Evolutionary conservation across 176 grass and related monocot species (phyloP).

Genomic region (Zea luxurians): DNA sequence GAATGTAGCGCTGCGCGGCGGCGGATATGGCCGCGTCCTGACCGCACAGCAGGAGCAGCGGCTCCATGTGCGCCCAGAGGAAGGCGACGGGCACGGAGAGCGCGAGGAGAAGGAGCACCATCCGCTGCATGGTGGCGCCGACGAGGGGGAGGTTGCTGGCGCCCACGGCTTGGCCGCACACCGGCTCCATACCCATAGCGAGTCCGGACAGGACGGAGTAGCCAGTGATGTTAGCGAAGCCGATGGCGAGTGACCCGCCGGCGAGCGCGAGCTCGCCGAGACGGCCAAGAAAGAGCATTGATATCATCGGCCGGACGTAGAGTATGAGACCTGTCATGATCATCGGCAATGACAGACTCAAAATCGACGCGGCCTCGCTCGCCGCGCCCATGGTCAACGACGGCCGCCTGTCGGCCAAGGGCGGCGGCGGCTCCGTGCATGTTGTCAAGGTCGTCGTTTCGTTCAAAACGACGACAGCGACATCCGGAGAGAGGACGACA

Average conservation of each 20-base stretch:
- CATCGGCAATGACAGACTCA: slow-evolving; percentile 73
- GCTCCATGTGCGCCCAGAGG: slow-evolving; percentile 77
- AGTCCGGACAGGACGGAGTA: slow-evolving; percentile 88
- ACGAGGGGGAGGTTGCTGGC: slow-evolving; percentile 63
- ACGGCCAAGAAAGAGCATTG: slow-evolving; percentile 89
- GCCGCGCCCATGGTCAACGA: slow-evolving; percentile 27
- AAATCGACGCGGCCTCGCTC: slow-evolving; percentile 28
- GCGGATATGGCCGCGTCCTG: slow-evolving; percentile 69
- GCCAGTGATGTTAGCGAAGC: slow-evolving; percentile 94
- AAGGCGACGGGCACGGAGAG: slow-evolving; percentile 61
- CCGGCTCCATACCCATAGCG: slow-evolving; percentile 93
- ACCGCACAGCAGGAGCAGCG: slow-evolving; percentile 73
- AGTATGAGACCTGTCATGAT: slow-evolving; percentile 79
- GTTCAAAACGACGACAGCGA: slow-evolving; percentile 1
- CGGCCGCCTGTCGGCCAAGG: slow-evolving; percentile 26
- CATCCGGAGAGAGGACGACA: slow-evolving; percentile 4
- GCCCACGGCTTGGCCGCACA: slow-evolving; percentile 91
- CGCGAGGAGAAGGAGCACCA: slow-evolving; percentile 66
- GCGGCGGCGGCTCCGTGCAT: slow-evolving; percentile 1
- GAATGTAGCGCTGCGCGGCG: slow-evolving; percentile 65
- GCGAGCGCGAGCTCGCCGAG: slow-evolving; percentile 83
- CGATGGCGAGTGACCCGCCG: slow-evolving; percentile 86
- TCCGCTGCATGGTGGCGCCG: slow-evolving; percentile 75
- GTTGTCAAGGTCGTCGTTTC: not conserved
- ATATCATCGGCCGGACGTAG: slow-evolving; percentile 89